Evolutionary conservation across 75 land plant genomes (phyloP).

Genomic region (Azolla pinnata): DNA sequence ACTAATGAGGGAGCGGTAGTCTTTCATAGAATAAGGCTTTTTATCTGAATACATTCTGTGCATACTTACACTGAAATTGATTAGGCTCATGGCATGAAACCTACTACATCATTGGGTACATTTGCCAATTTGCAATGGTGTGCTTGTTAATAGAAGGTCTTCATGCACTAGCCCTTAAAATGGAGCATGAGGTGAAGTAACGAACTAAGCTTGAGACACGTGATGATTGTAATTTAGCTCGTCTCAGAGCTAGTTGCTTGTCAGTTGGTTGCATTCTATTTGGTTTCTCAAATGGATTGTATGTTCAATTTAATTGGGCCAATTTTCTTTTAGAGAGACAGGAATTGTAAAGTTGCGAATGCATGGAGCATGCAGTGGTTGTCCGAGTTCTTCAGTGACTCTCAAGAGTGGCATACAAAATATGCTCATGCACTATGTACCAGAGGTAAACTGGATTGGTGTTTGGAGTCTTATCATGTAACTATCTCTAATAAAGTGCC

Average conservation of each 20-base stretch:
- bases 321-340: conserved; percentile 47
- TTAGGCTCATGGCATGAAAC: too few relatives aligned
- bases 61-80: too few relatives aligned
- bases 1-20: too few relatives aligned
- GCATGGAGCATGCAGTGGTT: conserved; percentile 99
- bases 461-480: neutral
- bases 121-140: too few relatives aligned
- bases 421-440: conserved; percentile 97
- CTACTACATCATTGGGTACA: too few relatives aligned
- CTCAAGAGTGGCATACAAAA: conserved; percentile 94
- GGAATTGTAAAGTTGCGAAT: conserved; percentile 80
- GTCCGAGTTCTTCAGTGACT: conserved; percentile 95
- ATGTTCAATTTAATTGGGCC: too few relatives aligned
- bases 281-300: too few relatives aligned
- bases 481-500: neutral
- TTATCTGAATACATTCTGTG: too few relatives aligned
- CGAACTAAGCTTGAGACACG: neutral
- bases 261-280: too few relatives aligned
- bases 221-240: neutral
- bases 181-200: neutral
- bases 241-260: neutral
- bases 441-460: conserved; percentile 56
- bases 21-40: too few relatives aligned
- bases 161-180: neutral
- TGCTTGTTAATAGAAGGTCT: neutral